A percentile compares a stretch with the other conserved stretches of the same genome.
Evolutionary conservation across 371 early-diverging fungal genomes (phyloP).

Genomic region (Apophysomyces trapeziformis): DNA sequence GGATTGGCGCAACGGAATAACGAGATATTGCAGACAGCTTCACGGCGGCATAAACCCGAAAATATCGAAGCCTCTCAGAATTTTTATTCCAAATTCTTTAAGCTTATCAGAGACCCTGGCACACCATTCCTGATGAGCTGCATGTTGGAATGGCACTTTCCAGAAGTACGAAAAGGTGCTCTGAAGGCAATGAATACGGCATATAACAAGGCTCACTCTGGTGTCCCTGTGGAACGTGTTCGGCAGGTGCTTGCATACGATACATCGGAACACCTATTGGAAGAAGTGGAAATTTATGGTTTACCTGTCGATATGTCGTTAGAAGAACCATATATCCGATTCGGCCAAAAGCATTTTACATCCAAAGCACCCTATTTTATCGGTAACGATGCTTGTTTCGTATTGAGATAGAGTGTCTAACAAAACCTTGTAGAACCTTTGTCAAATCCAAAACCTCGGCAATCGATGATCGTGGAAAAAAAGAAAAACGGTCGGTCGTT

Average conservation of each 20-base stretch:
- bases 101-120: conserved; percentile 52
- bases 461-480: conserved; percentile 38
- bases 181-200: conserved; percentile 74
- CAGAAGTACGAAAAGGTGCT: conserved; percentile 74
- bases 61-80: conserved; percentile 67
- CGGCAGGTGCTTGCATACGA: conserved; percentile 41
- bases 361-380: conserved; percentile 30
- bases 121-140: conserved; percentile 81
- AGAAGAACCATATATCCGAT: conserved; percentile 27
- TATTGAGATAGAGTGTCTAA: not conserved
- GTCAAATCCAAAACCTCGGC: conserved; percentile 35
- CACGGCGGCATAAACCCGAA: conserved; percentile 47
- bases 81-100: conserved; percentile 71
- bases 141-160: conserved; percentile 74
- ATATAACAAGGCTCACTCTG: conserved; percentile 55
- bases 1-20: conserved; percentile 62
- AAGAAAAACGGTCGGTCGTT: conserved; percentile 34
- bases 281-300: conserved; percentile 41
- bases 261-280: conserved; percentile 28
- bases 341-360: conserved; percentile 34
- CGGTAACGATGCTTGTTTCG: conserved; percentile 19
- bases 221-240: conserved; percentile 36
- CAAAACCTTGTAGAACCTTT: conserved; percentile 36
- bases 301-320: conserved; percentile 27
- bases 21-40: conserved; percentile 49